Base-by-base conservation (phyloP, 1,284 basidiomycete genomes). In the Microbotryum scabiosae region DNA sequence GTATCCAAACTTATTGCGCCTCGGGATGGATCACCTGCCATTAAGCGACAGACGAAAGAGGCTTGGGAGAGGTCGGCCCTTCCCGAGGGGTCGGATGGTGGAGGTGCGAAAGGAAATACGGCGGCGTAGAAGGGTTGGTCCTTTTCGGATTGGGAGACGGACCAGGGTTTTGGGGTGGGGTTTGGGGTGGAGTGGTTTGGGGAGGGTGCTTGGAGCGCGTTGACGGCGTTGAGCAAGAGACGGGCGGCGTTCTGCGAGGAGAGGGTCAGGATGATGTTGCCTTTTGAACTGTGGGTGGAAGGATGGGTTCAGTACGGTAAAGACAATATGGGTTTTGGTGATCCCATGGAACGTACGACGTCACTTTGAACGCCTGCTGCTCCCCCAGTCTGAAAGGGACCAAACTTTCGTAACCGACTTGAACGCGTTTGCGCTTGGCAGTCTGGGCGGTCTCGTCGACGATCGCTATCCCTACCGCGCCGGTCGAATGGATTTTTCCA, bases 61-160 rank as follows among this genome's bases (percentile, higher is more conserved):
- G 64, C 62, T 20, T 51, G 21, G 8, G 32, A 51, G n/a, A 68
- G 36, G 8, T 68, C 60, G 20, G 54, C 51, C 6, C 44, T 43
- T 10, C n/a, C 12, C 6, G 21, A 14, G 12, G 18, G 9, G 28
- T 18, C 0, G 10, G 26, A 28, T 16, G n/a, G 23, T 25, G 44
- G 3, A 1, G 64, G 64, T 16, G 50, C 6, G 2, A 16, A 10
- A 2, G 52, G 53, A 20, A 62, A 68, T 6, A 68, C 45, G 6
- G 64, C 66, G 3, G 62, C 66, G 26, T 54, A 68, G n/a, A 68
- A 68, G 36, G 66, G 64, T 45, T 66, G 66, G 21, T 68, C 64
- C 51, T 68, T 68, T 26, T 66, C 59, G 21, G 62, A 28, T 12
- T 23, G 23, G 30, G 3, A 61, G 52, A 23, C 53, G 46, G 9